Evolutionary conservation across 768 basidiomycete species (phyloP).

Genomic region (Strobilomyces dryophilus): DNA sequence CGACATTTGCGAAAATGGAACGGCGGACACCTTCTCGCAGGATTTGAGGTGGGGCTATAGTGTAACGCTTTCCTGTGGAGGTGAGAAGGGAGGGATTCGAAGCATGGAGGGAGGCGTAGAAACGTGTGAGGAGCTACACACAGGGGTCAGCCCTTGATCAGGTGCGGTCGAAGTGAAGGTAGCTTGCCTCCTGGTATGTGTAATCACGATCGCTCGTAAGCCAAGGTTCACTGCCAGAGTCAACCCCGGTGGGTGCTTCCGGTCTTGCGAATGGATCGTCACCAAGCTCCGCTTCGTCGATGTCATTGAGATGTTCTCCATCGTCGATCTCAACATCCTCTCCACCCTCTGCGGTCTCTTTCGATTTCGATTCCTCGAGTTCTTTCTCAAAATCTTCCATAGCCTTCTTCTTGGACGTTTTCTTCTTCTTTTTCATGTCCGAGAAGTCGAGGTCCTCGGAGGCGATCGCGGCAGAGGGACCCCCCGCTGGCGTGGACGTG

Average conservation of each 20-base stretch:
- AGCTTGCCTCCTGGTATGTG: slow-evolving; percentile 82
- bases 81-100: slow-evolving; percentile 89
- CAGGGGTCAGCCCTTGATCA: background rate
- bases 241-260: slow-evolving; percentile 56
- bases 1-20: slow-evolving; percentile 93
- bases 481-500: slow-evolving; percentile 51
- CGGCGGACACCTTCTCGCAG: slow-evolving; percentile 97
- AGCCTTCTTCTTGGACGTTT: slow-evolving; percentile 83
- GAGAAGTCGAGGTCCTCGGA: slow-evolving; percentile 89
- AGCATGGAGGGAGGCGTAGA: slow-evolving; percentile 86
- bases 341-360: slow-evolving; percentile 56
- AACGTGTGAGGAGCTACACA: slow-evolving; percentile 81
- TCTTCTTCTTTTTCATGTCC: slow-evolving; percentile 97
- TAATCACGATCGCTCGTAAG: slow-evolving; percentile 91
- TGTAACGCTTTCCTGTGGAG: slow-evolving; percentile 89
- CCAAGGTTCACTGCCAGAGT: slow-evolving; percentile 85
- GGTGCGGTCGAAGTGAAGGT: background rate
- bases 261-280: slow-evolving; percentile 77
- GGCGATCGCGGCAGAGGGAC: slow-evolving; percentile 37
- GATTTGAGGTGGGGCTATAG: slow-evolving; percentile 92
- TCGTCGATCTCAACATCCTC: slow-evolving; percentile 55
- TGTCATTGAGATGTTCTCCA: slow-evolving; percentile 59
- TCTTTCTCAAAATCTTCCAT: slow-evolving; percentile 96
- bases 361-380: slow-evolving; percentile 66
- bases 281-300: slow-evolving; percentile 82